Conservation (phyloP, 306 rosid genomes). For the Vigna radiata region DNA sequence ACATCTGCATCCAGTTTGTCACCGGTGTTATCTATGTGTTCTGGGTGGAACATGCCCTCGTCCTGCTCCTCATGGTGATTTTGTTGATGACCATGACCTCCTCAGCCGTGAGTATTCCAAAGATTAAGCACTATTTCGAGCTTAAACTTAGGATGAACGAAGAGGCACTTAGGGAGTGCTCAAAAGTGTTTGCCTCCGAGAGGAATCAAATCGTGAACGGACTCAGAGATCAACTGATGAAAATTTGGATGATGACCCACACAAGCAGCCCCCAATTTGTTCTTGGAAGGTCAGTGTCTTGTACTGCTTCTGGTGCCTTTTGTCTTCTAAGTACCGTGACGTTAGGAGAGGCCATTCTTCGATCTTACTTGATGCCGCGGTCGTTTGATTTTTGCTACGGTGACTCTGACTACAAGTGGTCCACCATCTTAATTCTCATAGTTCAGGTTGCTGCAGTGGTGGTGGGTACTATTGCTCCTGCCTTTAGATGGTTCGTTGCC, state of each 20-base stretch:
- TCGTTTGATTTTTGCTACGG: slow-evolving; percentile 70
- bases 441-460: slow-evolving; percentile 70
- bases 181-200: background rate
- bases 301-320: slow-evolving; percentile 86
- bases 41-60: slow-evolving; percentile 65
- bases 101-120: slow-evolving; percentile 66
- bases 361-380: slow-evolving; percentile 68
- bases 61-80: slow-evolving; percentile 74
- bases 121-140: slow-evolving; percentile 64
- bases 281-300: slow-evolving; percentile 82
- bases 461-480: slow-evolving; percentile 83
- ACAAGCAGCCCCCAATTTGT: slow-evolving; percentile 87
- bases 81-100: slow-evolving; percentile 61
- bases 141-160: slow-evolving; percentile 55
- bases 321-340: slow-evolving; percentile 70
- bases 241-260: slow-evolving; percentile 88
- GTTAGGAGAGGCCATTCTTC: slow-evolving; percentile 66
- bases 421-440: slow-evolving; percentile 65
- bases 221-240: slow-evolving; percentile 55
- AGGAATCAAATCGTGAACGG: slow-evolving; percentile 27
- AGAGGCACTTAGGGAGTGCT: slow-evolving; percentile 52
- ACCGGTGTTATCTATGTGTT: slow-evolving; percentile 86
- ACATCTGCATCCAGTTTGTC: slow-evolving; percentile 74
- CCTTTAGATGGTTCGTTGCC: slow-evolving; percentile 75
- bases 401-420: slow-evolving; percentile 79